Evolutionary conservation across 2,329 filamentous ascomycete genomes (phyloP), one percentile per base, ranked within the genome.

Genomic region (Chaetomium globosum): DNA sequence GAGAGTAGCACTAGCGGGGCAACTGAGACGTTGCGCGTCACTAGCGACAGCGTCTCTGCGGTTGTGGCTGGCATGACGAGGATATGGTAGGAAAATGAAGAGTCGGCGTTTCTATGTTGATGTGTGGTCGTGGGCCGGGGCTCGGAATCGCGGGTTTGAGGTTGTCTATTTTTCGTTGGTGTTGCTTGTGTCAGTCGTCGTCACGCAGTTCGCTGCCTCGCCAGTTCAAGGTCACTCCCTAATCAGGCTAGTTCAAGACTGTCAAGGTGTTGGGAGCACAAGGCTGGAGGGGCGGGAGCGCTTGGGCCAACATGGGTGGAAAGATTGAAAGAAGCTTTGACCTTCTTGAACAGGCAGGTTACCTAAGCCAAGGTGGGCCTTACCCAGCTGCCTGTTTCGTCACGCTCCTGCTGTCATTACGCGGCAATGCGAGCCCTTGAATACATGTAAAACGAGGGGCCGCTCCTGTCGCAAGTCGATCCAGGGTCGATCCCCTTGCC

Each of bases 1-100:
- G 94, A 98, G 75, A 99, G 92, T 73, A 99, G 92, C 75, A 99
- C 95, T 77, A 99, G 89, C 73, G 95, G 95, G 74, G 95, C 95
- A 80, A 99, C 94, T 72, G 94, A 96, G 79, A 99, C 95, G 80
- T 90, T 97, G 79, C 92, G 89, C 75, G 89, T 94, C 78, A 97
- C 93, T 77, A 98, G 89, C 73, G 92, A 96, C 78, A 97, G 88
- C 71, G 94, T 96, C 83, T 98, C 94, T 79, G 93, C 92, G 77
- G 94, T 97, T 71, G 94, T 98, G 79, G 94, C 89, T 80, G 93
- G 94, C 94, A 98, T 98, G 78, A 76, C 60, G 65, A 59, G 4
- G 28, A 53, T 26, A 48, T 21, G 26, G 21, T 13, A n/a, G 54
- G 33, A 63, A 55, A 31, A 39, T 60, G 5, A 26, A 30, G 57